Evolutionary conservation across 2,329 filamentous ascomycete species (phyloP).

Genomic region (Alternaria viburni): DNA sequence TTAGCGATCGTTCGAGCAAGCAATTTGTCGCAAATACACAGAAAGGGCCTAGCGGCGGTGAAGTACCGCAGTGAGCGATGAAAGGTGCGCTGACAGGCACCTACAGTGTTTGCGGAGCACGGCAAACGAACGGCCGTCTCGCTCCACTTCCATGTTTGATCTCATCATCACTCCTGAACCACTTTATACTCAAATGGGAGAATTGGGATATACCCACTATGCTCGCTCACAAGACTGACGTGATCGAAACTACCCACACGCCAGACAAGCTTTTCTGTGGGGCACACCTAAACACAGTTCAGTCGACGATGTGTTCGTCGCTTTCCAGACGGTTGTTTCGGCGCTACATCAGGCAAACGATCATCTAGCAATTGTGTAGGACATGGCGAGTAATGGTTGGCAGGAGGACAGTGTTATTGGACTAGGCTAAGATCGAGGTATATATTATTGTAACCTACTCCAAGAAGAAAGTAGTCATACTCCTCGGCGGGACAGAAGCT

Average conservation of each 20-base stretch:
- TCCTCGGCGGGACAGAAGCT: neutral
- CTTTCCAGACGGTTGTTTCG: neutral
- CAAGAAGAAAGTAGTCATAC: conserved; percentile 9
- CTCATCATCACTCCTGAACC: neutral
- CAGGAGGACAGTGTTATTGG: neutral
- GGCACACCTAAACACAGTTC: neutral
- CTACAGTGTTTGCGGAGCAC: neutral
- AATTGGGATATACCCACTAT: neutral
- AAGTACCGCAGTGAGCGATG: neutral
- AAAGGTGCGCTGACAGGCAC: neutral
- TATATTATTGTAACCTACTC: neutral
- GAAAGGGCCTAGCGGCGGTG: neutral
- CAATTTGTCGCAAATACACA: neutral
- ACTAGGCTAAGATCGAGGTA: neutral
- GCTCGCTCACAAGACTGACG: neutral
- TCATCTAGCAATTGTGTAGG: neutral
- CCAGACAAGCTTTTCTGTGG: neutral
- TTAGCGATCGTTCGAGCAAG: neutral
- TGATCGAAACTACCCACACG: neutral
- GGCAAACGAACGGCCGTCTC: neutral
- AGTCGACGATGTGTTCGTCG: neutral
- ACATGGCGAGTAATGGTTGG: neutral
- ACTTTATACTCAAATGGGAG: neutral
- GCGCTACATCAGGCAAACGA: neutral
- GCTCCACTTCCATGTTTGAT: neutral